These are phyloP conservation scores for Exserohilum turcica DNA, from an alignment of 2,329 filamentous ascomycete species.

Conservation along the genomic window DNA sequence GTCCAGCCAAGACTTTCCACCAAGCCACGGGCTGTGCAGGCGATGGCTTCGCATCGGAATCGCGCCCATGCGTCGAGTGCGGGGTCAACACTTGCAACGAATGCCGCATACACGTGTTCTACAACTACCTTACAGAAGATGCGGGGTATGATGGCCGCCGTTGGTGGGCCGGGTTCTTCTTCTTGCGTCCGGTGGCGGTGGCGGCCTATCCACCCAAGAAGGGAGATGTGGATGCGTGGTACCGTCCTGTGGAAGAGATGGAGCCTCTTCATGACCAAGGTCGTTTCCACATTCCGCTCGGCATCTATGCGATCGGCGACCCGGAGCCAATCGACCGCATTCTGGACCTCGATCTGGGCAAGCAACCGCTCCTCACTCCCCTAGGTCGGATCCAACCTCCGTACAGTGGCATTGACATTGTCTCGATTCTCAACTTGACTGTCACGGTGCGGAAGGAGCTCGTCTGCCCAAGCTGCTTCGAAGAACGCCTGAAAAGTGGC, in stretches of 20 bases:
- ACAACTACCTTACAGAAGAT: slow-evolving; percentile 26
- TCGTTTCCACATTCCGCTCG: slow-evolving; percentile 26
- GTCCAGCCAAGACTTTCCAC: slow-evolving; percentile 7
- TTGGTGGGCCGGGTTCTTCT: slow-evolving; percentile 30
- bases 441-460: slow-evolving; percentile 13
- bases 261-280: slow-evolving; percentile 29
- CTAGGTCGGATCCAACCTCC: slow-evolving; percentile 17
- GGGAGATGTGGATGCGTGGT: slow-evolving; percentile 7
- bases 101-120: slow-evolving; percentile 37
- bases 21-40: background rate
- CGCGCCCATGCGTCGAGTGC: slow-evolving; percentile 26
- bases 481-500: background rate
- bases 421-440: background rate
- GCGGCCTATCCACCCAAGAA: slow-evolving; percentile 23
- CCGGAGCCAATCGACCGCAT: slow-evolving; percentile 27
- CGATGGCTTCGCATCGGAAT: slow-evolving; percentile 12
- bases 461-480: slow-evolving; percentile 21
- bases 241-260: slow-evolving; percentile 3
- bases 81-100: slow-evolving; percentile 35
- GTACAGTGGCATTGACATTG: slow-evolving; percentile 22
- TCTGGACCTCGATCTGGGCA: slow-evolving; percentile 28
- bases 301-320: slow-evolving; percentile 10
- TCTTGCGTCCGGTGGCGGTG: slow-evolving; percentile 20
- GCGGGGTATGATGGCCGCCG: slow-evolving; percentile 22
- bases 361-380: slow-evolving; percentile 6